phyloP scores from a whole-genome alignment of 2,329 filamentous ascomycete genomes.

The Alternaria postmessia region DNA sequence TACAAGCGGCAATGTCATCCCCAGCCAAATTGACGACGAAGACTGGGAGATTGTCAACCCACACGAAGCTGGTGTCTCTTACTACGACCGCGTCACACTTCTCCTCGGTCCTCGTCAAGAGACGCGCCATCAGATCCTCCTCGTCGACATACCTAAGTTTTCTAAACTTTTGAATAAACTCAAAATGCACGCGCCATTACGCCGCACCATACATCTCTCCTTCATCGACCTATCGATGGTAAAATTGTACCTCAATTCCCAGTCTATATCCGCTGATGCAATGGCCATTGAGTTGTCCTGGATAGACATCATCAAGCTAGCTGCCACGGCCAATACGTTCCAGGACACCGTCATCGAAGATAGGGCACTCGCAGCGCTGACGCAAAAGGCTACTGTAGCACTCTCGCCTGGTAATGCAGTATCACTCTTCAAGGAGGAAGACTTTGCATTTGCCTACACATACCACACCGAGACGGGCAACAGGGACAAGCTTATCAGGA shows the following conservation, averaged over 20 bases:
- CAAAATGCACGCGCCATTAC: background rate
- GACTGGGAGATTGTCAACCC: constrained; percentile 9
- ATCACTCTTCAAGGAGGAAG: background rate
- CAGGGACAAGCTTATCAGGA: background rate
- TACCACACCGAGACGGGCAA: background rate
- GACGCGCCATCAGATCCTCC: constrained; percentile 2
- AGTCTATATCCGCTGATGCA: background rate
- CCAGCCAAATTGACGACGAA: background rate
- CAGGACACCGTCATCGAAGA: background rate
- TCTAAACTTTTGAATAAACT: background rate
- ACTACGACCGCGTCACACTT: constrained; percentile 9
- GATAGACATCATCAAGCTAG: constrained; percentile 11
- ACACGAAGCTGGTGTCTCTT: background rate
- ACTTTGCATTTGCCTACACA: background rate
- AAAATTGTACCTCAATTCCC: background rate
- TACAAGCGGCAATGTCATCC: background rate
- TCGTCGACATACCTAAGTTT: constrained; percentile 6
- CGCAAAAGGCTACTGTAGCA: background rate
- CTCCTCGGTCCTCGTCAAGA: constrained; percentile 1
- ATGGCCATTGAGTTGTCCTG: constrained; percentile 4
- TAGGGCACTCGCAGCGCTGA: background rate
- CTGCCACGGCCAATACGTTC: constrained; percentile 2
- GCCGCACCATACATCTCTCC: background rate
- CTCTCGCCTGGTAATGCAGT: background rate
- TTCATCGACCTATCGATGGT: background rate